Conservation (phyloP, 208 protist genomes). For the Phytomonas serpens region DNA sequence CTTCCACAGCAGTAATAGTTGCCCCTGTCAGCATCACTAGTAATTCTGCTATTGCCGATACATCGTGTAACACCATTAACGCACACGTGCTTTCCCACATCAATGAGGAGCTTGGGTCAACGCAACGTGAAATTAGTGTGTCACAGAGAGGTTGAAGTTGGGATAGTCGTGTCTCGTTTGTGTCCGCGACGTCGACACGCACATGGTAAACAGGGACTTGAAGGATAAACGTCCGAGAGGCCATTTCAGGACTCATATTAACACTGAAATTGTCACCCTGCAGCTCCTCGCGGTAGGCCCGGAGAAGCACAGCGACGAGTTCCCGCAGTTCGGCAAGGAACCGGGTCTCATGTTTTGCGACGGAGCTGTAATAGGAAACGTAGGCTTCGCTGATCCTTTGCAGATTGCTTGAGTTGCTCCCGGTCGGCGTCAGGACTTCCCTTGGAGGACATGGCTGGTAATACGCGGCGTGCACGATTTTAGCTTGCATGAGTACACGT, state of each 20-base stretch:
- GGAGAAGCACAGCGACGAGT: background rate
- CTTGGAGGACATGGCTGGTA: background rate
- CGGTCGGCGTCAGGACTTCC: background rate
- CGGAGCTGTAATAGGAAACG: background rate
- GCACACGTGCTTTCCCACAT: constrained; percentile 5
- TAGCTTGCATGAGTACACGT: background rate
- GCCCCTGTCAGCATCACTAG: background rate
- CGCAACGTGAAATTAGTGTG: constrained; percentile 17
- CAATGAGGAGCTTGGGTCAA: background rate
- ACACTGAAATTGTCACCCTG: background rate
- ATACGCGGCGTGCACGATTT: background rate
- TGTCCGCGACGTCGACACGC: constrained; percentile 27
- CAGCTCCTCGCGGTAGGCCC: background rate
- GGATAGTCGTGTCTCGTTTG: constrained; percentile 22
- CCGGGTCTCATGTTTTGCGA: background rate
- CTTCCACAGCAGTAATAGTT: background rate
- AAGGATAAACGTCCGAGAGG: background rate
- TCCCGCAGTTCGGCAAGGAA: background rate
- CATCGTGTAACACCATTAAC: background rate
- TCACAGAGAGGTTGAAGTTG: constrained; percentile 18
- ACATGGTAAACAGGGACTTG: constrained; percentile 44
- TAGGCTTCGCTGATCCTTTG: background rate
- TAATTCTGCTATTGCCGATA: background rate
- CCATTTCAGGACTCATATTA: background rate
- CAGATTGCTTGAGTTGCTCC: background rate